Conservation (phyloP, 202 grass and related monocot genomes). For the Hordeum pubiflorum region DNA sequence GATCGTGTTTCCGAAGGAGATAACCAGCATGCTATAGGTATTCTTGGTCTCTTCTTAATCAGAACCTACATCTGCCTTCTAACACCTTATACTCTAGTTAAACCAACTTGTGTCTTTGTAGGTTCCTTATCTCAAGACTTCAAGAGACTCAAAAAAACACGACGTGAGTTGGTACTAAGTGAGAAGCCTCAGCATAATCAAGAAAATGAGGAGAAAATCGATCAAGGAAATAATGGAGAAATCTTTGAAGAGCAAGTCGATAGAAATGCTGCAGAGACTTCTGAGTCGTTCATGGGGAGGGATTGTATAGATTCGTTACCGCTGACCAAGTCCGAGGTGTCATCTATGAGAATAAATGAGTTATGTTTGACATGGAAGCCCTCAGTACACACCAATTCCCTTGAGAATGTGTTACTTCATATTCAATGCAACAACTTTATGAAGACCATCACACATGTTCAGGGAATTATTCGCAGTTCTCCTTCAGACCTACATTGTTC, state of each 20-base stretch:
- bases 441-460: slow-evolving; percentile 30
- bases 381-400: slow-evolving; percentile 1
- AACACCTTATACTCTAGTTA: background rate
- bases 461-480: slow-evolving; percentile 27
- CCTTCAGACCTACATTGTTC: slow-evolving; percentile 20
- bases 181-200: slow-evolving; percentile 17
- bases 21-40: slow-evolving; percentile 21
- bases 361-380: slow-evolving; percentile 31
- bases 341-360: slow-evolving; percentile 13
- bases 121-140: slow-evolving; percentile 29
- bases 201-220: slow-evolving; percentile 10
- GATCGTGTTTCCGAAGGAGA: background rate
- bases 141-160: slow-evolving; percentile 1
- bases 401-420: slow-evolving; percentile 36
- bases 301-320: slow-evolving; percentile 8
- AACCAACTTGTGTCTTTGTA: slow-evolving; percentile 17
- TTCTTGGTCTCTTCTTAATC: slow-evolving; percentile 15
- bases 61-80: background rate
- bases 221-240: background rate
- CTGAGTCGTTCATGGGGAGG: slow-evolving; percentile 7
- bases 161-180: background rate
- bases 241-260: slow-evolving; percentile 2
- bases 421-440: slow-evolving; percentile 35
- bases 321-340: background rate
- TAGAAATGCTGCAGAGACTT: slow-evolving; percentile 16